Percentiles rank a stretch among this genome's conserved stretches.
phyloP scores from a whole-genome alignment of 2,329 filamentous ascomycete species.

The Colletotrichum caudatum region DNA sequence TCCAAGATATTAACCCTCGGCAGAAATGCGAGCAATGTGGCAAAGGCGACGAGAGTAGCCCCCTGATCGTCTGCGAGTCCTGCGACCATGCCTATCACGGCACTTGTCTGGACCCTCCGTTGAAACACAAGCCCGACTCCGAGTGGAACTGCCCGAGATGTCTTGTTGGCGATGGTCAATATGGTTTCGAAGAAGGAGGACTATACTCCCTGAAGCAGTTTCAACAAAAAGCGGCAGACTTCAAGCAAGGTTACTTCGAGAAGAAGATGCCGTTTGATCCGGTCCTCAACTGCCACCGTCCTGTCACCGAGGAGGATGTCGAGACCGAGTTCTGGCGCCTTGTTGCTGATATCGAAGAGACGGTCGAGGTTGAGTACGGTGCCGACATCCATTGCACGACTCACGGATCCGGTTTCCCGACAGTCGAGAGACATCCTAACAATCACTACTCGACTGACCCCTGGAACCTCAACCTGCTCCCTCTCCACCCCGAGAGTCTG shows the following conservation, averaged over 20 bases:
- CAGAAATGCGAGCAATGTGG: constrained; percentile 90
- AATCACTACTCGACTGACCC: constrained; percentile 89
- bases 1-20: constrained; percentile 42
- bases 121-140: constrained; percentile 80
- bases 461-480: constrained; percentile 96
- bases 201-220: constrained; percentile 96
- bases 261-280: constrained; percentile 91
- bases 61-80: constrained; percentile 86
- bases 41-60: constrained; percentile 77
- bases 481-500: constrained; percentile 88
- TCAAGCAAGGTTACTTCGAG: constrained; percentile 94
- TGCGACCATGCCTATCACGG: constrained; percentile 92
- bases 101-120: constrained; percentile 86
- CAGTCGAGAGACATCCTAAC: constrained; percentile 88
- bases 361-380: constrained; percentile 97
- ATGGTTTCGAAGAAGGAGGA: constrained; percentile 96
- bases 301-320: constrained; percentile 93
- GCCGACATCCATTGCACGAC: constrained; percentile 98
- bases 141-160: constrained; percentile 98
- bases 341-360: constrained; percentile 93
- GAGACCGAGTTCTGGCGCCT: constrained; percentile 97
- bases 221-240: constrained; percentile 93
- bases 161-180: constrained; percentile 94
- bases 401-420: constrained; percentile 96
- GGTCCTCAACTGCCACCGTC: constrained; percentile 81